Evolutionary conservation across 1,284 basidiomycete species (phyloP), one percentile per base, ranked within the genome.

Genomic region (Tilletia horrida): DNA sequence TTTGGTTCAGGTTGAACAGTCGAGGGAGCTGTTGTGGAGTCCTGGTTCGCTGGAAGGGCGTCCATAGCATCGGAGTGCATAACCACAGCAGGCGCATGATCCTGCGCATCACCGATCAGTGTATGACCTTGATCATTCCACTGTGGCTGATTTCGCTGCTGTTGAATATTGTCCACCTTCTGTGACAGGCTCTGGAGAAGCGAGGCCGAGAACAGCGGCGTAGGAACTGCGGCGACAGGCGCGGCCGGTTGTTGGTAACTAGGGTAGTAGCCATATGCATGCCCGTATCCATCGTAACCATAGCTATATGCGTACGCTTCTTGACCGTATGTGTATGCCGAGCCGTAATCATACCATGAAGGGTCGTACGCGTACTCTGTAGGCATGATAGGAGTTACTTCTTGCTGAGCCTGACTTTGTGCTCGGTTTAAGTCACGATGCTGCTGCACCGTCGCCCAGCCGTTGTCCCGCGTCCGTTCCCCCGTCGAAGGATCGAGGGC

Each of bases 151-250:
- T 25, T 13, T 52, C 50, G 55, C 29, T 59, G 55, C 29, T 59
- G 55, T 13, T 59, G 55, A 18, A 59, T 59, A 8, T 14, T 18
- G 16, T 59, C 55, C 13, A 59, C 55, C 27, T 59, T 59, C 35
- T 35, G 55, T 13, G 55, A 59, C 55, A 59, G 35, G n/a, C 29
- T 59, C 27, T 59, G 55, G 16, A 59, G 55, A 6, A 59, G 55
- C 23, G 29, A 6, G 29, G 29, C 31, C 14, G 55, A 59, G 14
- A 59, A 59, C 23, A 59, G n/a, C 6, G 35, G 35, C 11, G 35
- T 40, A 6, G 35, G 35, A 6, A 11, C 35, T 6, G 35, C 35
- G 11, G 35, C 35, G 35, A 40, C 35, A 4, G 55, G 55, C 2
- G 16, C 9, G 3, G 25, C 29, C 2, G 55, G 11, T 40, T 31